These are phyloP conservation scores for Pleurozium schreberi DNA, from an alignment of 225 moss, liverwort and hornwort species.

Conservation along the genomic window DNA sequence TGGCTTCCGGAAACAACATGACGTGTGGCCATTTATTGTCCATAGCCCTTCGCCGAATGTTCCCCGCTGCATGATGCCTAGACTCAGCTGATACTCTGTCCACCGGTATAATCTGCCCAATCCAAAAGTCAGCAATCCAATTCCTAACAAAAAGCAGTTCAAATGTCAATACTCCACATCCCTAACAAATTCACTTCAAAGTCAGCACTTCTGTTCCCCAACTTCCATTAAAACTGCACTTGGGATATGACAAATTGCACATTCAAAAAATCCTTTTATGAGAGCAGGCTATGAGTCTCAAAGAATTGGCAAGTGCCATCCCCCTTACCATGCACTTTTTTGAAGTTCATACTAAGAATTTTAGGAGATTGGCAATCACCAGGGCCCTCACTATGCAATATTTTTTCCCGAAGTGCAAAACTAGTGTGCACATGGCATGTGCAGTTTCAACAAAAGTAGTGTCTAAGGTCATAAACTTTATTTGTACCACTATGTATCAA, in stretches of 20 bases:
- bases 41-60: conserved; percentile 42
- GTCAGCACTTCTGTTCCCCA: not conserved
- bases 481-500: not conserved
- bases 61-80: conserved; percentile 44
- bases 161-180: not conserved
- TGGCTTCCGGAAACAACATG: conserved; percentile 50
- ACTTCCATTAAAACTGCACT: not conserved
- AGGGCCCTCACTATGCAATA: not conserved
- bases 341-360: not conserved
- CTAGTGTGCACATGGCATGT: too few relatives aligned
- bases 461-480: too few relatives aligned
- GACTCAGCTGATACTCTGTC: conserved; percentile 35
- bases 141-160: not conserved
- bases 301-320: not conserved
- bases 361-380: not conserved
- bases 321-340: not conserved
- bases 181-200: not conserved
- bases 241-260: not conserved
- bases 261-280: not conserved
- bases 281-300: not conserved
- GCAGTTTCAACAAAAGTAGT: not conserved
- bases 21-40: conserved; percentile 54
- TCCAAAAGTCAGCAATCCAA: not conserved
- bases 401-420: not conserved
- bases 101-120: conserved; percentile 44